phyloP scores from a whole-genome alignment of 768 basidiomycete genomes.

The Xanthoconium stramineum region DNA sequence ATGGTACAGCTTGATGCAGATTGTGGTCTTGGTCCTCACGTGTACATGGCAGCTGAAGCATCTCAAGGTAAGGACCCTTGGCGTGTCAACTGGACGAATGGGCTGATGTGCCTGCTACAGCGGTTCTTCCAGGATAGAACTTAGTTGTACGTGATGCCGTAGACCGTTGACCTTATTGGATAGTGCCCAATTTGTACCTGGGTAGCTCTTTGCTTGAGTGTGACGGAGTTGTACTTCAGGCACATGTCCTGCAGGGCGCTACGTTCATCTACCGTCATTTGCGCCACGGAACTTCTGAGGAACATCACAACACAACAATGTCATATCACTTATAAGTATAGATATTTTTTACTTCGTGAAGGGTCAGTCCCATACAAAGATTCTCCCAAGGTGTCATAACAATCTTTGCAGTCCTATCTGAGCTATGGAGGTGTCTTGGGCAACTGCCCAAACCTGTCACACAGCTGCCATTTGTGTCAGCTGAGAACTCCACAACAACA shows the following conservation, averaged over 20 bases:
- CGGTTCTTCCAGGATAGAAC: constrained; percentile 87
- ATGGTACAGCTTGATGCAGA: constrained; percentile 92
- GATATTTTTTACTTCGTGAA: no score
- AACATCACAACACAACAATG: no score
- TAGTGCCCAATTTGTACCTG: background rate
- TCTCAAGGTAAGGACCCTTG: constrained; percentile 61
- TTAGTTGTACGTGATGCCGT: constrained; percentile 16
- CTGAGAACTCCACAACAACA: no score
- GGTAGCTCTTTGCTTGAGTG: background rate
- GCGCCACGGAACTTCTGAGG: no score
- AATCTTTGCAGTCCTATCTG: no score
- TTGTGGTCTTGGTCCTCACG: constrained; percentile 76
- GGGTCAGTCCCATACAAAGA: no score
- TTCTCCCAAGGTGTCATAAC: no score
- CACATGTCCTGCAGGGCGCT: background rate
- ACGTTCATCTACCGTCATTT: no score
- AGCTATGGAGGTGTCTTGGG: no score
- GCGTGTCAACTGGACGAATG: background rate
- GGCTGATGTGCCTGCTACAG: constrained; percentile 35
- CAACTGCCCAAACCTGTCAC: no score
- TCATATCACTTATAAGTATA: no score
- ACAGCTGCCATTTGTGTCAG: no score
- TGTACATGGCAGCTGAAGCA: constrained; percentile 94
- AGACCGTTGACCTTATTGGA: constrained; percentile 7
- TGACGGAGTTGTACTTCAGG: background rate